Evolutionary conservation across 805 yeast species (phyloP).

Genomic region (Pichia californica): DNA sequence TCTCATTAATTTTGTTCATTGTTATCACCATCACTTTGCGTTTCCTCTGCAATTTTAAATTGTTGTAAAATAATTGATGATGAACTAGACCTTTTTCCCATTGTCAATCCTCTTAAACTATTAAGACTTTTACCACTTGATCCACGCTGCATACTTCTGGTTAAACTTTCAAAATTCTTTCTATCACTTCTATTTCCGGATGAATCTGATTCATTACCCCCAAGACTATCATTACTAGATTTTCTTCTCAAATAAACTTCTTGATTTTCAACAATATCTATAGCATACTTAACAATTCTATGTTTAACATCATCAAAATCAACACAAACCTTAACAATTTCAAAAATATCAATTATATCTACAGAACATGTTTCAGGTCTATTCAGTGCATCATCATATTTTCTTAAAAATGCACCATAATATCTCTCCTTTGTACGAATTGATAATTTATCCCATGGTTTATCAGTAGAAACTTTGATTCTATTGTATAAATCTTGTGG

Average conservation of each 20-base stretch:
- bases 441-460: slow-evolving; percentile 22
- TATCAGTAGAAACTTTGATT: slow-evolving; percentile 17
- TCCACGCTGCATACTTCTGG: not conserved
- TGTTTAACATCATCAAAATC: slow-evolving; percentile 21
- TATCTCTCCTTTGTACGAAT: slow-evolving; percentile 20
- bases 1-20: not conserved
- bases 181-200: not conserved
- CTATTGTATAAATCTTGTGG: slow-evolving; percentile 24
- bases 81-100: slow-evolving; percentile 1
- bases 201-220: not conserved
- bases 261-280: slow-evolving; percentile 11
- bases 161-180: not conserved
- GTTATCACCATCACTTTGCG: too few relatives aligned
- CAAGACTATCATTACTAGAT: slow-evolving; percentile 1
- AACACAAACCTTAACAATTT: slow-evolving; percentile 22
- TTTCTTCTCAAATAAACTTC: not conserved
- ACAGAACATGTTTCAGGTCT: slow-evolving; percentile 13
- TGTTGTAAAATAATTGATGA: not conserved
- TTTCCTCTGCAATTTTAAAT: not conserved
- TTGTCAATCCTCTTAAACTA: slow-evolving; percentile 1
- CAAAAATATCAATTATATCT: slow-evolving; percentile 17
- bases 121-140: slow-evolving; percentile 1
- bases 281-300: slow-evolving; percentile 19
- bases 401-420: slow-evolving; percentile 26
- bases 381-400: slow-evolving; percentile 20